phyloP scores from a whole-genome alignment of 2,329 filamentous ascomycete genomes.

The Ophiostoma ulmi region DNA sequence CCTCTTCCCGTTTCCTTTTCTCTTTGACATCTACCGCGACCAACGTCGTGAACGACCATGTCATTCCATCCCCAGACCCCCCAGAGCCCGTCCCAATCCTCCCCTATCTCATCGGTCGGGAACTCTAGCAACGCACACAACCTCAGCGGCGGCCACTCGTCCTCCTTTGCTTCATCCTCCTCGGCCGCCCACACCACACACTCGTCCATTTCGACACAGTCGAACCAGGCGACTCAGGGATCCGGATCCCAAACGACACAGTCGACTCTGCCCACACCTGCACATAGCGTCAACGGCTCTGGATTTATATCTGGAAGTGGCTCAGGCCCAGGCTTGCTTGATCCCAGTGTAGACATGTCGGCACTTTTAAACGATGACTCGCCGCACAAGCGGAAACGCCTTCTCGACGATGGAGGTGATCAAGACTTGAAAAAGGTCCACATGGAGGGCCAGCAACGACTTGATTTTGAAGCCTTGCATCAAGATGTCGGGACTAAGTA shows the following conservation, averaged over 20 bases:
- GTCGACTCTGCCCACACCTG: slow-evolving; percentile 55
- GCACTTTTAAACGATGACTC: slow-evolving; percentile 42
- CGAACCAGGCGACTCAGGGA: slow-evolving; percentile 1
- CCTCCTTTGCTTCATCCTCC: slow-evolving; percentile 32
- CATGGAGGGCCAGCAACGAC: slow-evolving; percentile 52
- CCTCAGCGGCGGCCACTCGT: slow-evolving; percentile 40
- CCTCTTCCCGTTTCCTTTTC: background rate
- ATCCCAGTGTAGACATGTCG: slow-evolving; percentile 38
- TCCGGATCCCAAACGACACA: slow-evolving; percentile 29
- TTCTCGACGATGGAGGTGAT: slow-evolving; percentile 51
- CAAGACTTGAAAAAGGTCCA: slow-evolving; percentile 55
- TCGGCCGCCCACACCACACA: slow-evolving; percentile 34
- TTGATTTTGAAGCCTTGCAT: slow-evolving; percentile 60
- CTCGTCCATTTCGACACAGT: background rate
- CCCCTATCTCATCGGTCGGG: slow-evolving; percentile 38
- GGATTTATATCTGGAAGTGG: slow-evolving; percentile 37
- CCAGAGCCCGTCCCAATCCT: slow-evolving; percentile 61
- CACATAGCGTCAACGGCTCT: slow-evolving; percentile 58
- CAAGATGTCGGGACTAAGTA: slow-evolving; percentile 63
- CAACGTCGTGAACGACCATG: slow-evolving; percentile 44
- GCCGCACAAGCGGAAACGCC: slow-evolving; percentile 58
- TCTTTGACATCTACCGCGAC: background rate
- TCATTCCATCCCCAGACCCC: slow-evolving; percentile 63
- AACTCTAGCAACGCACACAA: slow-evolving; percentile 40
- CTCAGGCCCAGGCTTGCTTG: slow-evolving; percentile 25